Base-by-base conservation (phyloP, 768 basidiomycete genomes). In the Lyophyllum atratum region DNA sequence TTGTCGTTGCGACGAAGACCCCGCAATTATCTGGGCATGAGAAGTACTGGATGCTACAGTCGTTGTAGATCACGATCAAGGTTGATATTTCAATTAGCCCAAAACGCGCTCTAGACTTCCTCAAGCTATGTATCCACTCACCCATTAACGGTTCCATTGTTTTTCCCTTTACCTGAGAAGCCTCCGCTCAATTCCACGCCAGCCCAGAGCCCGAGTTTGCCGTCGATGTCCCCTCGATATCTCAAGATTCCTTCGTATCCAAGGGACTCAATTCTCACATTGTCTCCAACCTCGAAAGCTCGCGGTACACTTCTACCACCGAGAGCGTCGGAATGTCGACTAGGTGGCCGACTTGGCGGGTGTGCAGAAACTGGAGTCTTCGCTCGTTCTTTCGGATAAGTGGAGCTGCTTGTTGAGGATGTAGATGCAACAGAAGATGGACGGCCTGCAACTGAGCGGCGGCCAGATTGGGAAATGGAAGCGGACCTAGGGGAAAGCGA, bases 121-220 rank as follows among this genome's bases (percentile, higher is more conserved):
- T 37, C 12, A 37, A 12, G 34, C 17, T 15, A 3, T 4, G 33
- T 39, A 52, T 37, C 22, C 12, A 47, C 93, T 77, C 68, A 97
- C 95, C 92, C 93, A 59, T 78, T 81, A 4, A 96, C 95, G 44
- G 85, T 83, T 31, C 96, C 96, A 64, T 98, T 85, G 65, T 99
- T 99, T 76, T 98, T 99, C 0, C 96, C 96, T 70, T 90, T 92
- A 19, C 96, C 95, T 17, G 81, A 72, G 68, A 94, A 96, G 6
- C 92, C 91, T 33, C 87, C 89, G 63, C 84, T 77, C 21, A 99
- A 79, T 72, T 98, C 93, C 21, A 99, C 92, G 14, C 96, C 96
- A 15, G 92, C 96, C 92, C 93, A 99, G 6, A 87, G 74, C 3
- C 95, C 96, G 2, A 84, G 79, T 71, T 98, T 98, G 49, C 92